Base-by-base conservation (phyloP, 148 eudicot species). In the Rhododendron ferrugineum region DNA sequence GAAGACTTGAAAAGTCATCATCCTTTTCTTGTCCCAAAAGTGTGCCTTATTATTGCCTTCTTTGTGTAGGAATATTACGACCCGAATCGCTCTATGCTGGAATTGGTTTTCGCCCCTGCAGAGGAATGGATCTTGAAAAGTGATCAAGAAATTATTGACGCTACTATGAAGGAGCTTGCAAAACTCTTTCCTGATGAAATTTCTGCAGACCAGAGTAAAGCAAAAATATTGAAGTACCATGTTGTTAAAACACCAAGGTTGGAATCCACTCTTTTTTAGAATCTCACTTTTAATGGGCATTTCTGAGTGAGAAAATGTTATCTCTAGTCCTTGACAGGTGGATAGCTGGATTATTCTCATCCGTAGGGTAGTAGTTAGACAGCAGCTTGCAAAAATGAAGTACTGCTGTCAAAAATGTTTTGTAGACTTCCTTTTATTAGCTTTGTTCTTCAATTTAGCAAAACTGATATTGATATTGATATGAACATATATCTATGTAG, bases 61-160 rank as follows among this genome's bases (percentile, higher is more conserved):
- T 62, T 82, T 36, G 22, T 92, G 84, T 92, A 97, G 99, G 99
- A 95, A 89, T 97, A 97, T 87, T 95, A 93, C 84, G 85, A 92
- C 87, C 98, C 99, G 32, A 89, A 97, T 81, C 86, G 87, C 74
- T 97, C 99, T 47, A 97, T 95, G 99, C 91, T 97, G 90, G 99
- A 97, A 88, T 88, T 97, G 91, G 99, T 97, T 85, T 97, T 97
- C 89, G 99, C 99, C 73, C 99, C 99, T 37, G 99, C 99, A 85
- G 98, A 97, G 87, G 97, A 93, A 80, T 97, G 99, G 99, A 92
- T 97, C 80, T 89, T 96, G 16, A 78, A 94, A 23, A 94, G 96
- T 83, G 96, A 97, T 81, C 84, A 90, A 80, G 98, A 95, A 42
- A 95, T 97, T 68, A 92, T 97, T 22, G 99, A 95, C 79, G 98